Evolutionary conservation across 768 basidiomycete species (phyloP).

Genomic region (Crucibulum laeve): DNA sequence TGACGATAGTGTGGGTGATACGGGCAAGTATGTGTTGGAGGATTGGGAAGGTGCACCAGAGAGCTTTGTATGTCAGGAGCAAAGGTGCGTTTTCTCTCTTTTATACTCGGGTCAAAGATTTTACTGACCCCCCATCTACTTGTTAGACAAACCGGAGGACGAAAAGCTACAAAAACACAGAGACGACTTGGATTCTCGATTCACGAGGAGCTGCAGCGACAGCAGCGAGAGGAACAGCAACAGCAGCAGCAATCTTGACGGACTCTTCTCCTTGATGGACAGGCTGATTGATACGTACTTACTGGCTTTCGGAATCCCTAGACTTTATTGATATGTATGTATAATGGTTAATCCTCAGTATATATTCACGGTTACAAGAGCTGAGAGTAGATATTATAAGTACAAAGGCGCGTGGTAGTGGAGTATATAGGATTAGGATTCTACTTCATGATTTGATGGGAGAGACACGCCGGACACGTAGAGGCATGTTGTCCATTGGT

Average conservation of each 20-base stretch:
- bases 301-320: too few species aligned
- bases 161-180: slow-evolving; percentile 86
- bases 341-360: too few species aligned
- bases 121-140: slow-evolving; percentile 3
- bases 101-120: slow-evolving; percentile 1
- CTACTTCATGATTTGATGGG: background rate
- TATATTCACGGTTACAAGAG: too few species aligned
- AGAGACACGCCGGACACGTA: slow-evolving; percentile 21
- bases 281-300: too few species aligned
- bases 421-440: background rate
- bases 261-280: too few species aligned
- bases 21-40: slow-evolving; percentile 78
- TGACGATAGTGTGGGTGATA: slow-evolving; percentile 42
- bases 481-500: slow-evolving; percentile 32
- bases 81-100: slow-evolving; percentile 45
- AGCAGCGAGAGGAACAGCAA: background rate
- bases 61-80: slow-evolving; percentile 97
- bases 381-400: too few species aligned
- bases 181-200: slow-evolving; percentile 80
- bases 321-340: too few species aligned
- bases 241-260: background rate
- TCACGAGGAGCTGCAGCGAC: slow-evolving; percentile 56
- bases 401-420: background rate
- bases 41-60: slow-evolving; percentile 98
- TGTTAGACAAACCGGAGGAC: slow-evolving; percentile 77